phyloP scores from a whole-genome alignment of 106 monocot genomes.

The Dendrobium officinale region DNA sequence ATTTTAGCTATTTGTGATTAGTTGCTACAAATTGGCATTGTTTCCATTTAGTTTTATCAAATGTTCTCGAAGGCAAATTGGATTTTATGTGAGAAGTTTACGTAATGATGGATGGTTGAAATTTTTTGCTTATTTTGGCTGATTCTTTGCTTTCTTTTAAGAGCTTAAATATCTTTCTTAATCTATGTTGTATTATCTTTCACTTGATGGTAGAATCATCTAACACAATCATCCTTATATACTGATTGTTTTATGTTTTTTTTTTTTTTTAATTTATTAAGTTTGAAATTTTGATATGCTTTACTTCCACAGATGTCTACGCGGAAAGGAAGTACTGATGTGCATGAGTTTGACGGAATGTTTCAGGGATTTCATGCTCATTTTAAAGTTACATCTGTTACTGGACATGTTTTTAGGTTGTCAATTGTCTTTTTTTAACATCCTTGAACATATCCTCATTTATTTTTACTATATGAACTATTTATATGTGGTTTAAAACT shows the following conservation, averaged over 20 bases:
- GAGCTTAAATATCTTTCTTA: not conserved
- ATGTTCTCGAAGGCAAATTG: not conserved
- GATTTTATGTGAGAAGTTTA: not conserved
- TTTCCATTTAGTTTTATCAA: not conserved
- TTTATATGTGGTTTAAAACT: not conserved
- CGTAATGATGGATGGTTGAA: not conserved
- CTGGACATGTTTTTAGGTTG: constrained; percentile 96
- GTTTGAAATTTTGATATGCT: constrained; percentile 3
- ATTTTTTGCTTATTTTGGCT: not conserved
- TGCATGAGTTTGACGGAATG: constrained; percentile 85
- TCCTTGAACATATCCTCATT: not conserved
- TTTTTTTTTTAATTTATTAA: not conserved
- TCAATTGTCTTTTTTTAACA: not conserved
- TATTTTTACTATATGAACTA: not conserved
- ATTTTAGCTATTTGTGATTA: not conserved
- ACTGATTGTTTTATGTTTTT: not conserved
- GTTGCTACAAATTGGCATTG: not conserved
- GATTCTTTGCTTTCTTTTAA: not conserved
- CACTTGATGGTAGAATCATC: not conserved
- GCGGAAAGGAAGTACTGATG: constrained; percentile 73
- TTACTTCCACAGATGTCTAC: constrained; percentile 58
- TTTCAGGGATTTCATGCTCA: constrained; percentile 54
- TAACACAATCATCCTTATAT: not conserved
- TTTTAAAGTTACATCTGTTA: constrained; percentile 91
- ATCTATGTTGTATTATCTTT: not conserved